phyloP scores from a whole-genome alignment of 805 yeast species.

The Yamadazyma sp. region DNA sequence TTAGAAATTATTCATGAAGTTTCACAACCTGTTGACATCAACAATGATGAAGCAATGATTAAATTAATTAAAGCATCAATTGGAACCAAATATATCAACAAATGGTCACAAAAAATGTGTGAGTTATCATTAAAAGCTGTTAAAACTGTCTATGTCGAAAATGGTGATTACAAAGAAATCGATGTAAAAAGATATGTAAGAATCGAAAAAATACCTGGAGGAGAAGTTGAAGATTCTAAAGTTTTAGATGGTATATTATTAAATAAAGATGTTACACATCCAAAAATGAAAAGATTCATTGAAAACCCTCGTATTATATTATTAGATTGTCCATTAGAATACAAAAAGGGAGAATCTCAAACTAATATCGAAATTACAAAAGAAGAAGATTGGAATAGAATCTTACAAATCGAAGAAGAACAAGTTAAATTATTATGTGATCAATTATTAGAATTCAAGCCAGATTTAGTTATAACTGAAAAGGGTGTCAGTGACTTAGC shows the following conservation, averaged over 20 bases:
- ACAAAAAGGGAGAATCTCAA: slow-evolving; percentile 98
- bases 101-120: slow-evolving; percentile 93
- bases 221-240: slow-evolving; percentile 85
- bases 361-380: slow-evolving; percentile 96
- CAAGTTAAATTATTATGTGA: slow-evolving; percentile 89
- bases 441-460: slow-evolving; percentile 76
- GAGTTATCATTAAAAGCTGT: slow-evolving; percentile 83
- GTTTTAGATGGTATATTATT: slow-evolving; percentile 90
- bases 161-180: slow-evolving; percentile 69
- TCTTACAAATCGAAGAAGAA: slow-evolving; percentile 95
- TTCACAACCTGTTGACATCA: slow-evolving; percentile 77
- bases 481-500: slow-evolving; percentile 98
- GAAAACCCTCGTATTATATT: slow-evolving; percentile 86
- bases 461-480: slow-evolving; percentile 93
- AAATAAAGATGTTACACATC: slow-evolving; percentile 98
- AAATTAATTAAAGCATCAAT: slow-evolving; percentile 85
- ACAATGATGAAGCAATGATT: slow-evolving; percentile 83
- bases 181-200: slow-evolving; percentile 92
- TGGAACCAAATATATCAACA: slow-evolving; percentile 90
- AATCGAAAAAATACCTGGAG: slow-evolving; percentile 96
- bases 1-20: slow-evolving; percentile 81
- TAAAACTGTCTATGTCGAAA: slow-evolving; percentile 66
- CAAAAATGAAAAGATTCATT: slow-evolving; percentile 89
- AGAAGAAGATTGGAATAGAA: slow-evolving; percentile 94
- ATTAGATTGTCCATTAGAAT: slow-evolving; percentile 95